Conservation (phyloP, 192 early-diverging fungal species). For the Mortierella claussenii region DNA sequence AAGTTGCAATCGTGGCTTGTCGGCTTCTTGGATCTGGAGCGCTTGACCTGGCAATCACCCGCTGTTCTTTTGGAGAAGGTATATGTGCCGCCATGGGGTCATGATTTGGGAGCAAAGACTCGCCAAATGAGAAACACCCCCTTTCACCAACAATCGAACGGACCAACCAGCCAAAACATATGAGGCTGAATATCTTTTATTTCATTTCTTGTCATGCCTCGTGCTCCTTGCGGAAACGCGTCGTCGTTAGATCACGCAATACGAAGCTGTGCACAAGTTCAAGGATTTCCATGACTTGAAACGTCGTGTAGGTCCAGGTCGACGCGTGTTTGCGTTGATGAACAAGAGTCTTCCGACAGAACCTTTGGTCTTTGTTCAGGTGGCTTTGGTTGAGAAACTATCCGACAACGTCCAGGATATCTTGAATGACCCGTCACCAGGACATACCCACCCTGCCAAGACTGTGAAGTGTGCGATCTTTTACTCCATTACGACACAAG, state of each 20-base stretch:
- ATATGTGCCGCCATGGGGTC: neutral
- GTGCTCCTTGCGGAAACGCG: too few species aligned
- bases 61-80: constrained; percentile 87
- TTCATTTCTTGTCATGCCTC: too few species aligned
- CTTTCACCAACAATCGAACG: too few species aligned
- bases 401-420: constrained; percentile 73
- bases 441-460: constrained; percentile 27
- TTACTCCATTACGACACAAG: constrained; percentile 94
- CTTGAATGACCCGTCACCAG: constrained; percentile 36
- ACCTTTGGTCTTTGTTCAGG: constrained; percentile 92
- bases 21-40: constrained; percentile 78
- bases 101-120: too few species aligned
- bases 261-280: constrained; percentile 93
- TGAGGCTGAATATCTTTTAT: too few species aligned
- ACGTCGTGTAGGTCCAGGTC: constrained; percentile 69
- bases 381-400: constrained; percentile 75
- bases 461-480: constrained; percentile 81
- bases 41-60: constrained; percentile 86
- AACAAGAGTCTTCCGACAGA: constrained; percentile 80
- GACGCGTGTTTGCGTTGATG: constrained; percentile 89
- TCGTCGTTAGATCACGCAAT: constrained; percentile 76
- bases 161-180: too few species aligned
- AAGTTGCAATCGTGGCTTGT: constrained; percentile 84
- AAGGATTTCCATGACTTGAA: constrained; percentile 85
- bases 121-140: neutral